Conservation (phyloP, 345 rosid species). For the Sapria himalayana region DNA sequence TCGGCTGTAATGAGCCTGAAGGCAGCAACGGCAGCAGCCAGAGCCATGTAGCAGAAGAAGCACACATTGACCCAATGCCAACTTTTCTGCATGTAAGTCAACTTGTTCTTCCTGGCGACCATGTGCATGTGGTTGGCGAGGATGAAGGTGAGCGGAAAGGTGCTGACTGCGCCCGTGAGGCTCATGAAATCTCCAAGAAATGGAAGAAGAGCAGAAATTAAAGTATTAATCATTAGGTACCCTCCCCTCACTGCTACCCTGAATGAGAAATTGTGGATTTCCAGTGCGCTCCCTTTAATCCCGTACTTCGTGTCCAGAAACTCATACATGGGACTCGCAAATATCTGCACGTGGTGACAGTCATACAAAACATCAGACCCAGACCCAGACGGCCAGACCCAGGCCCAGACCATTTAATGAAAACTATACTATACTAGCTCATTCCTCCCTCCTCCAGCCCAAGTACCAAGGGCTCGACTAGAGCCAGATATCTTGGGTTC, state of each 20-base stretch:
- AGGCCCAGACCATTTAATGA: too few relatives aligned
- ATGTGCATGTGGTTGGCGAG: slow-evolving; percentile 86
- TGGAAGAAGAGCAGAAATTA: slow-evolving; percentile 64
- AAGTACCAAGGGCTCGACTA: too few relatives aligned
- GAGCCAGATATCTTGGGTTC: too few relatives aligned
- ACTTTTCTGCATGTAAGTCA: slow-evolving; percentile 22
- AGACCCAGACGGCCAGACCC: too few relatives aligned
- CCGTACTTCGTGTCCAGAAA: slow-evolving; percentile 71
- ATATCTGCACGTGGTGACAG: slow-evolving; percentile 39
- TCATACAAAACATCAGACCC: too few relatives aligned
- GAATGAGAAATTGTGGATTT: slow-evolving; percentile 32
- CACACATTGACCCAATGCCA: slow-evolving; percentile 83
- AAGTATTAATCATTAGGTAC: slow-evolving; percentile 43
- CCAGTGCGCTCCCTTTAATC: slow-evolving; percentile 42
- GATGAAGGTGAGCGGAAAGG: slow-evolving; percentile 81
- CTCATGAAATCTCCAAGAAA: slow-evolving; percentile 86
- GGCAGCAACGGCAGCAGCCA: slow-evolving; percentile 56
- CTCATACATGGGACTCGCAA: slow-evolving; percentile 85
- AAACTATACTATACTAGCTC: too few relatives aligned
- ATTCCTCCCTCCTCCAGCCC: too few relatives aligned
- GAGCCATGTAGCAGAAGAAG: slow-evolving; percentile 39
- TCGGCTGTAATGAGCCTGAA: slow-evolving; percentile 52
- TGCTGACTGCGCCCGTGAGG: slow-evolving; percentile 74
- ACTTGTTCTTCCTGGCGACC: slow-evolving; percentile 29
- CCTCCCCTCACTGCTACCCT: slow-evolving; percentile 54